Evolutionary conservation across 176 grass and related monocot genomes (phyloP).

Genomic region (Oryza meyeriana): DNA sequence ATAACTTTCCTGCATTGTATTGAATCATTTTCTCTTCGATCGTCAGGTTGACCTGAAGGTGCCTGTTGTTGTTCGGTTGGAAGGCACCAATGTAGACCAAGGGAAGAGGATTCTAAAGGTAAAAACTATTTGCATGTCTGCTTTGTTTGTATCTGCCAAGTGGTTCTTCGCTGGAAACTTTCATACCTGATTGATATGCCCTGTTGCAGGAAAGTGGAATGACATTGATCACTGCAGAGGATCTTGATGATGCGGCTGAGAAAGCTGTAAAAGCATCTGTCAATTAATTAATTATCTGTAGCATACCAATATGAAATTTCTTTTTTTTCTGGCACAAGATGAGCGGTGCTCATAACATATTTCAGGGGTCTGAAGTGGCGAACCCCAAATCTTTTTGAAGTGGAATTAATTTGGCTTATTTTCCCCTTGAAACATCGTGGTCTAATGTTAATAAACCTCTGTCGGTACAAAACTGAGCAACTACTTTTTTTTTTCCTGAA

Average conservation of each 20-base stretch:
- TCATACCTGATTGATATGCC: not conserved
- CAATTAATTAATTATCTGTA: constrained; percentile 44
- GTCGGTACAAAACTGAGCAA: constrained; percentile 19
- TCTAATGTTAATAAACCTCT: constrained; percentile 47
- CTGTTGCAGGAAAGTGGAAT: constrained; percentile 83
- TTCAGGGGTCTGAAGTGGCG: constrained; percentile 2
- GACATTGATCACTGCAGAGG: constrained; percentile 93
- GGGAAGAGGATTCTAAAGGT: constrained; percentile 99
- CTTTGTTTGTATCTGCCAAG: not conserved
- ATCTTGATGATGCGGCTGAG: constrained; percentile 95
- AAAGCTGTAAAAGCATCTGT: constrained; percentile 76
- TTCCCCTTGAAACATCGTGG: not conserved
- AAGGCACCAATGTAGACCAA: constrained; percentile 99
- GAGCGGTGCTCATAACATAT: constrained; percentile 30
- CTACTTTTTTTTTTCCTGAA: not conserved
- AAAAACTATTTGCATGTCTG: not conserved
- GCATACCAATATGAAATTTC: constrained; percentile 19
- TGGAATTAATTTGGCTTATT: constrained; percentile 17
- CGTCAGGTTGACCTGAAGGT: constrained; percentile 94
- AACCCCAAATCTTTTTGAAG: constrained; percentile 26
- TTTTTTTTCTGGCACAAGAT: constrained; percentile 25
- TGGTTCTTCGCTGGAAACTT: not conserved
- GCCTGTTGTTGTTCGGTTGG: constrained; percentile 92
- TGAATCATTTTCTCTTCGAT: not conserved
- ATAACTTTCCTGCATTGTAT: not conserved